A percentile compares a stretch with the other conserved stretches of the same genome.
Conservation (phyloP, 139 green algal genomes). For the Coelastrella sp. region DNA sequence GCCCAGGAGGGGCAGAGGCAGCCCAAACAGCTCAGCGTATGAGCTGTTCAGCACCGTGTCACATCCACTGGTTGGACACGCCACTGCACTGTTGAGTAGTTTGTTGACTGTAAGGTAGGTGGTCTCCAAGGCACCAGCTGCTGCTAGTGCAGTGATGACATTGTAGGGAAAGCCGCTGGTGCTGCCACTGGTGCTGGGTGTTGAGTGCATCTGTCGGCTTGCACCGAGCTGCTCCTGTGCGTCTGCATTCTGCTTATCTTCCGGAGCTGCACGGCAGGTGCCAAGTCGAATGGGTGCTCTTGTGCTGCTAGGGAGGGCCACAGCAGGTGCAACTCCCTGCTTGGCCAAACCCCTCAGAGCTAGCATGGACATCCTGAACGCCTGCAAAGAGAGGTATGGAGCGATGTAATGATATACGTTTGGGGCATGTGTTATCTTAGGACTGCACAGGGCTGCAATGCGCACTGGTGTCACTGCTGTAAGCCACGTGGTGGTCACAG, state of each 20-base stretch:
- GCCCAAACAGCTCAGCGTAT: constrained; percentile 80
- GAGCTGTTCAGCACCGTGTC: constrained; percentile 76
- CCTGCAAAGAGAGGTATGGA: too few relatives aligned
- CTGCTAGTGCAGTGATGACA: constrained; percentile 61
- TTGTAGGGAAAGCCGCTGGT: constrained; percentile 23
- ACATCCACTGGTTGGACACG: constrained; percentile 80
- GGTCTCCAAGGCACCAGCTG: constrained; percentile 76
- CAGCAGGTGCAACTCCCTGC: too few relatives aligned
- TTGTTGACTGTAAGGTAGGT: constrained; percentile 85
- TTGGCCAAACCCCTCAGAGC: too few relatives aligned
- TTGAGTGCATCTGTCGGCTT: not conserved
- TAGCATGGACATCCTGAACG: too few relatives aligned
- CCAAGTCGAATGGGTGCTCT: too few relatives aligned
- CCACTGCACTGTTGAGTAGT: constrained; percentile 63
- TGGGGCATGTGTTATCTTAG: too few relatives aligned
- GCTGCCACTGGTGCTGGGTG: constrained; percentile 11
- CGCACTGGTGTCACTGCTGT: too few relatives aligned
- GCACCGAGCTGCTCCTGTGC: not conserved
- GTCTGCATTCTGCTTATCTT: not conserved
- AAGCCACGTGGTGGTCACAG: too few relatives aligned
- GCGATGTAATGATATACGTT: too few relatives aligned
- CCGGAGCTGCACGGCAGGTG: not conserved
- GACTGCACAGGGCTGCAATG: too few relatives aligned
- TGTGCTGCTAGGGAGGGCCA: too few relatives aligned
- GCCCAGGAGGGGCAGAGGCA: constrained; percentile 80